Base-by-base conservation (phyloP, 2,329 filamentous ascomycete species). In the Waltergamsia citrina region DNA sequence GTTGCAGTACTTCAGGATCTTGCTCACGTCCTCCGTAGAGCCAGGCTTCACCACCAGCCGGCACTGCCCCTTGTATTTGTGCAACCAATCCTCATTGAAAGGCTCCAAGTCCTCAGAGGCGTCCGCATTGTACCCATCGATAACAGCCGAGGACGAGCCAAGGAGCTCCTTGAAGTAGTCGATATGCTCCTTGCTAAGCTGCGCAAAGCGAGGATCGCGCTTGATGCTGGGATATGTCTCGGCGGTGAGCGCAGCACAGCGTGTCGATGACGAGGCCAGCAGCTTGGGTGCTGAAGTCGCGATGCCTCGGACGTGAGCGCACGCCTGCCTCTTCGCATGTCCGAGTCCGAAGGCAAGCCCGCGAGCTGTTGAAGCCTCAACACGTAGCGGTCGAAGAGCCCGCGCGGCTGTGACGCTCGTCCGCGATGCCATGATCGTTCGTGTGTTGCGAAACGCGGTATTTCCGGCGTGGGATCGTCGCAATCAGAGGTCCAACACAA, bases 41-140 rank as follows among this genome's bases (percentile, higher is more conserved):
- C 71, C 74, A 9, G 92, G 92, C 62, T 87, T 93, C 41, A 98
- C 64, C 5, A 96, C 87, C 18, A 98, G 66, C 51, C 80, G 78
- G 40, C 85, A 78, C 59, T 95, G 87, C 20, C 92, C 93, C 40
- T 85, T 80, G 65, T 94, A 98, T 63, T 98, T 98, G 60, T 85
- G 81, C 88, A 98, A 95, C 92, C 93, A 98, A 63, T 98, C 92
- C 53, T 80, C 78, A 60, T 98, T 98, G 71, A 87, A 98, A 7
- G 84, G 74, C 54, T 92, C 85, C 43, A 96, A 71, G 53, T 96
- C 92, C 48, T 85, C 83, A 11, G 78, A 55, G 20, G 62, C 78
- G 57, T 88, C 77, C 18, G 41, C 43, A 4, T 78, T 85, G 35
- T 94, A 71, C 33, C 85, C 85, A 53, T 95, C 88, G 40, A 96